Conservation (phyloP, 2,329 filamentous ascomycete species). For the Tolypocladium guangdongense region DNA sequence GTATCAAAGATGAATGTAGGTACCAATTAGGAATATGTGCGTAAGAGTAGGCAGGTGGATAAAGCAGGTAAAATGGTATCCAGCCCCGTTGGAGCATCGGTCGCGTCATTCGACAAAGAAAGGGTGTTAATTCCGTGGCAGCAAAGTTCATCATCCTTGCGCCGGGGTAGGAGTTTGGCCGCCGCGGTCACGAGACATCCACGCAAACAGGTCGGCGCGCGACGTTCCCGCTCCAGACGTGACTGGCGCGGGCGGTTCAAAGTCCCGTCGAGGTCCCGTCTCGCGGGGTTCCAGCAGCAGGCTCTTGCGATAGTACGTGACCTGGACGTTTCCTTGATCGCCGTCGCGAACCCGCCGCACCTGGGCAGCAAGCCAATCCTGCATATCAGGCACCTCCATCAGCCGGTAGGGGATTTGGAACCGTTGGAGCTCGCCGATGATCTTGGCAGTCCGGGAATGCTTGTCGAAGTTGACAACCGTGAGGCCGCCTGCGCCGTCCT, state of each 20-base stretch:
- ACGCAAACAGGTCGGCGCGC: slow-evolving; percentile 35
- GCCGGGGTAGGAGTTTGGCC: slow-evolving; percentile 15
- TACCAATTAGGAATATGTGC: slow-evolving; percentile 20
- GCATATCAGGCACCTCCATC: slow-evolving; percentile 72
- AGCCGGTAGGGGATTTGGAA: slow-evolving; percentile 92
- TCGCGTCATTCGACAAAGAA: background rate
- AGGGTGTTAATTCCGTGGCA: background rate
- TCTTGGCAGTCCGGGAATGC: slow-evolving; percentile 85
- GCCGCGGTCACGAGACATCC: slow-evolving; percentile 38
- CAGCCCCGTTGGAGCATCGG: background rate
- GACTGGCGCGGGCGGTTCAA: slow-evolving; percentile 20
- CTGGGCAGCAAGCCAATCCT: slow-evolving; percentile 83
- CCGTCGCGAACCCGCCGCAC: slow-evolving; percentile 62
- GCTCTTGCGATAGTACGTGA: slow-evolving; percentile 68
- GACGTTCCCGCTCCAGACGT: slow-evolving; percentile 16
- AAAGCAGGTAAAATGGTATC: background rate
- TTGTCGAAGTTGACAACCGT: slow-evolving; percentile 97
- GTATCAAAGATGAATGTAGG: slow-evolving; percentile 27
- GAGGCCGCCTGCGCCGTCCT: slow-evolving; percentile 55
- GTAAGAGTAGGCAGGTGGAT: slow-evolving; percentile 4
- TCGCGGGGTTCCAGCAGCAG: slow-evolving; percentile 72
- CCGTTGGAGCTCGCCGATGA: slow-evolving; percentile 88
- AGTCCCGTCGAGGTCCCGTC: slow-evolving; percentile 19
- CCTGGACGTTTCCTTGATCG: slow-evolving; percentile 45
- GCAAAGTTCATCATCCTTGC: slow-evolving; percentile 4